These are phyloP conservation scores for Fusarium sp. DNA, from an alignment of 2,329 filamentous ascomycete species.

Conservation along the genomic window DNA sequence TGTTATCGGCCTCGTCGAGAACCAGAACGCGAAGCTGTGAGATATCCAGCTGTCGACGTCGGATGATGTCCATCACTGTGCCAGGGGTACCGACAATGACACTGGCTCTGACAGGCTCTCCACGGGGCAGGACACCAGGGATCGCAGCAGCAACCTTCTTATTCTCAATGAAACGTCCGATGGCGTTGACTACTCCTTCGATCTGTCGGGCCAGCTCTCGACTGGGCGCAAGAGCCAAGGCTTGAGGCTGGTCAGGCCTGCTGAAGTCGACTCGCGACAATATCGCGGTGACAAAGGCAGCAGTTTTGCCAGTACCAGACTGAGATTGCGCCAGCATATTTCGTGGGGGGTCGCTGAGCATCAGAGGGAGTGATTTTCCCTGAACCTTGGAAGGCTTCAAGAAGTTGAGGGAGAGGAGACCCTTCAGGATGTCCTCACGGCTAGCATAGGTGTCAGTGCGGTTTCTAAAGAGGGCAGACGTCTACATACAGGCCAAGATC, in stretches of 20 bases:
- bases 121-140: conserved; percentile 79
- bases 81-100: conserved; percentile 95
- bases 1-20: conserved; percentile 97
- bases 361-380: conserved; percentile 90
- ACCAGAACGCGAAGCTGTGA: conserved; percentile 84
- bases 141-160: conserved; percentile 86
- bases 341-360: conserved; percentile 85
- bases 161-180: conserved; percentile 85
- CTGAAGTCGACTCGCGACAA: conserved; percentile 85
- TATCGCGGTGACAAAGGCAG: conserved; percentile 93
- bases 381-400: conserved; percentile 98
- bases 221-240: conserved; percentile 89
- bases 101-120: conserved; percentile 77
- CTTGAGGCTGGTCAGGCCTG: conserved; percentile 80
- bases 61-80: conserved; percentile 89
- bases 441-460: conserved; percentile 43
- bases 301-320: conserved; percentile 97
- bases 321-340: conserved; percentile 99
- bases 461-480: neutral
- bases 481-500: conserved; percentile 80
- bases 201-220: conserved; percentile 97
- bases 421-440: conserved; percentile 75
- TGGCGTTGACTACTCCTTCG: conserved; percentile 82
- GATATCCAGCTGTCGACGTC: conserved; percentile 79
- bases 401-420: conserved; percentile 86